Percentiles rank a stretch among this genome's conserved stretches.
These are phyloP conservation scores for Onygenales sp. DNA, from an alignment of 2,329 filamentous ascomycete genomes.

Conservation along the genomic window DNA sequence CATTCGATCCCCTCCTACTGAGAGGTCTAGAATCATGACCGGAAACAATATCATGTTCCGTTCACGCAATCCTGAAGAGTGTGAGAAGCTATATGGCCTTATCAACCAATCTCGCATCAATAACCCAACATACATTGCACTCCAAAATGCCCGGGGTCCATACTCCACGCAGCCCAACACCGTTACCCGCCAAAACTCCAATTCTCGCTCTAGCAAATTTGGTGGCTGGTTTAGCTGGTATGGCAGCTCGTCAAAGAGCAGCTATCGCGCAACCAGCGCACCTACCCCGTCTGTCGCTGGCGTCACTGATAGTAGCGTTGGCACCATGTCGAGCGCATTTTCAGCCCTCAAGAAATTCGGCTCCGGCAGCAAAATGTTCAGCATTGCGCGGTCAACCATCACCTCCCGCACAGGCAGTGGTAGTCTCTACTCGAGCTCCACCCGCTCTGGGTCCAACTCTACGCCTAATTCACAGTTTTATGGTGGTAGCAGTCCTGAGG, in stretches of 20 bases:
- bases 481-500: slow-evolving; percentile 37
- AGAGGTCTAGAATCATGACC: slow-evolving; percentile 58
- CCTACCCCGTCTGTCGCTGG: slow-evolving; percentile 46
- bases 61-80: slow-evolving; percentile 65
- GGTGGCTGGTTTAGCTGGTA: slow-evolving; percentile 38
- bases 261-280: slow-evolving; percentile 48
- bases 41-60: slow-evolving; percentile 86
- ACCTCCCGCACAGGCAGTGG: slow-evolving; percentile 43
- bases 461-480: slow-evolving; percentile 50
- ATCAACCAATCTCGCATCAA: slow-evolving; percentile 86
- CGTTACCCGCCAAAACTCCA: slow-evolving; percentile 42
- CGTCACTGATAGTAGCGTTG: slow-evolving; percentile 65
- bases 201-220: slow-evolving; percentile 28
- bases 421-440: slow-evolving; percentile 52
- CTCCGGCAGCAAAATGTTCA: slow-evolving; percentile 64
- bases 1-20: slow-evolving; percentile 74
- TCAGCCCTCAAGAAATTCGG: slow-evolving; percentile 67
- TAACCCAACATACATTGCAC: slow-evolving; percentile 77
- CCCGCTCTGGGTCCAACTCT: slow-evolving; percentile 36
- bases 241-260: slow-evolving; percentile 40
- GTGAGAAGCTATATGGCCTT: slow-evolving; percentile 69
- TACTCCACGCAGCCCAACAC: slow-evolving; percentile 45
- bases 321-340: slow-evolving; percentile 70
- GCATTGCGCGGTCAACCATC: slow-evolving; percentile 71
- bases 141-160: slow-evolving; percentile 61